phyloP scores from a whole-genome alignment of 2,329 filamentous ascomycete genomes.

The Ophiobolus disseminans region DNA sequence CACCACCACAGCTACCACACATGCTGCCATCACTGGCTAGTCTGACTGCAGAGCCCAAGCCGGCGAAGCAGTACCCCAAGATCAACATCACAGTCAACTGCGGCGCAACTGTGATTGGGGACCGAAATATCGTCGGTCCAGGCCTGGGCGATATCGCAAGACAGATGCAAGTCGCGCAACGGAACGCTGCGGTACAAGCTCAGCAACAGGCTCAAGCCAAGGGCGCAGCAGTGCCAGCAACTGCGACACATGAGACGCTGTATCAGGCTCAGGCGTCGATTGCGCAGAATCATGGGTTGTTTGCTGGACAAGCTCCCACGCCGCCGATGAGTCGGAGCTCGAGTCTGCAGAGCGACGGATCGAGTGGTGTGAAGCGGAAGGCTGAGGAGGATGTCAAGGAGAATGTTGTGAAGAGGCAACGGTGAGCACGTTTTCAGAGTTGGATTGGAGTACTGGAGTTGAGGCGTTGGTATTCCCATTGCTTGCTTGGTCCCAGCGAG shows the following conservation, averaged over 20 bases:
- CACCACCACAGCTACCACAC: conserved; percentile 7
- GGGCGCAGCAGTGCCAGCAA: conserved; percentile 10
- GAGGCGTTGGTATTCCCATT: neutral
- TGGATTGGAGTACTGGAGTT: neutral
- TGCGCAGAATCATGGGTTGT: conserved; percentile 18
- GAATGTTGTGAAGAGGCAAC: conserved; percentile 23
- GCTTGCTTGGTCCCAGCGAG: neutral
- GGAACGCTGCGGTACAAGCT: conserved; percentile 27
- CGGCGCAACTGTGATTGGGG: conserved; percentile 43
- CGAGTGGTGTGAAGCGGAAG: conserved; percentile 33
- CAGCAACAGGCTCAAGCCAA: conserved; percentile 16
- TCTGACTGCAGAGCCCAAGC: neutral
- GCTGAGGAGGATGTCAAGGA: conserved; percentile 22
- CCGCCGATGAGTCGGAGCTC: conserved; percentile 41
- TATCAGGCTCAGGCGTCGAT: conserved; percentile 10
- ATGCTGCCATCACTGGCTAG: conserved; percentile 3
- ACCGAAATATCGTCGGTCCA: conserved; percentile 46
- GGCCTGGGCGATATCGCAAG: conserved; percentile 42
- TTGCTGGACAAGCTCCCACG: conserved; percentile 18
- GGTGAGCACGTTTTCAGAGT: conserved; percentile 15
- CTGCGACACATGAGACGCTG: conserved; percentile 6
- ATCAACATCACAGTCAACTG: conserved; percentile 45
- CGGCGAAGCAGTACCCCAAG: conserved; percentile 12
- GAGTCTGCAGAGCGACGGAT: conserved; percentile 30
- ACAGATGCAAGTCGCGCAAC: conserved; percentile 41